Evolutionary conservation across 176 grass and related monocot species (phyloP), one percentile per base, ranked within the genome.

Genomic region (Zea luxurians): DNA sequence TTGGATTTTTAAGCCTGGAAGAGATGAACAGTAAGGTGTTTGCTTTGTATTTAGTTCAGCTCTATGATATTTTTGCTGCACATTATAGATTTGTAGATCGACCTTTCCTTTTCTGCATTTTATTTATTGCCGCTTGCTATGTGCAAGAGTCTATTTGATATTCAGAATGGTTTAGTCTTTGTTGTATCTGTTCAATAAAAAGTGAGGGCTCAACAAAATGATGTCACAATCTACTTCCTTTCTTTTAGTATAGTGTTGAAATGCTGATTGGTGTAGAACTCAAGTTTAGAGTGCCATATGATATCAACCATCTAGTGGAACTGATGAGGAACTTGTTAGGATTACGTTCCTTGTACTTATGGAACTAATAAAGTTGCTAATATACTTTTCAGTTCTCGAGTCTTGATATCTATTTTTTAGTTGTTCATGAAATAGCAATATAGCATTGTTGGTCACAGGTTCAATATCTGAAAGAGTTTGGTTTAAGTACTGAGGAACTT

Each of bases 1-100:
- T 98, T 72, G 91, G 95, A 15, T 94, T 83, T 84, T 85, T 85
- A 21, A 98, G 95, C 75, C 71, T 92, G 40, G 83, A 98, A 86
- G 95, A 98, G 43, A 98, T 94, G 91, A 90, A 88, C 77, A 94
- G 80, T 92, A 98, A 98, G 95, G 95, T 98, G 89, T 83, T 92
- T 88, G 54, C 47, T 64, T 64, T 80, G 20, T 64, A 74, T 79
- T 79, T 74, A 77, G 48, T 81, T 37, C 77, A 70, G n/a, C 61
- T 83, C 6, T 48, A 40, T 84, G 35, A 27, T 58, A 35, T 76
- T 88, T 73, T 62, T 4, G 37, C 10, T 16, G 13, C 13, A 43
- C 5, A 4, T 42, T 55, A 13, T 4, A 9, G 34, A 60, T 59
- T 67, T 4, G 18, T 7, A 43, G 38, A 17, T 48, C 16, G 0